A percentile compares a stretch with the other conserved stretches of the same genome.
phyloP scores from a whole-genome alignment of 495 filamentous ascomycete species.

The Talaromyces nanjingensis region DNA sequence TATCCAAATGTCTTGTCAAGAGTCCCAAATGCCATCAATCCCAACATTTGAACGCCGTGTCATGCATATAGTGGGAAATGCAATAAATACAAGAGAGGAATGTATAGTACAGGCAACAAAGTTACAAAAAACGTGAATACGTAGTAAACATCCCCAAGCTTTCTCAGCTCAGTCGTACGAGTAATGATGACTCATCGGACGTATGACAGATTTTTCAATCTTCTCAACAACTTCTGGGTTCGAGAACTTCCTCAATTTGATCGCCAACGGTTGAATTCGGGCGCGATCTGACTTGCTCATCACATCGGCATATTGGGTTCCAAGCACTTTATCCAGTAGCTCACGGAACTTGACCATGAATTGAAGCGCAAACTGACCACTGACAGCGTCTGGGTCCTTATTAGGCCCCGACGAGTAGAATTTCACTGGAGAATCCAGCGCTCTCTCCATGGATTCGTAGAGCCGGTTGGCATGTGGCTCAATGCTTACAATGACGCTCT shows the following conservation, averaged over 20 bases:
- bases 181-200: constrained; percentile 4
- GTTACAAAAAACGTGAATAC: background rate
- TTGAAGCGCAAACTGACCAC: constrained; percentile 16
- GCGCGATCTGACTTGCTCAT: constrained; percentile 23
- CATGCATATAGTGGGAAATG: background rate
- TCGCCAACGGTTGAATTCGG: constrained; percentile 17
- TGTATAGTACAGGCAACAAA: background rate
- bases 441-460: constrained; percentile 21
- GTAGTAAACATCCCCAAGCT: background rate
- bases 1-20: background rate
- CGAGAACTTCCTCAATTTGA: constrained; percentile 27
- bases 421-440: background rate
- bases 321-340: constrained; percentile 26
- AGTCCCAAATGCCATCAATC: background rate
- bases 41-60: background rate
- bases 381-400: constrained; percentile 6
- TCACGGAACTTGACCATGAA: constrained; percentile 20
- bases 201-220: constrained; percentile 7
- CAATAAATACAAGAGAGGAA: background rate
- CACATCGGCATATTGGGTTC: constrained; percentile 15
- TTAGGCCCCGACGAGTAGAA: background rate
- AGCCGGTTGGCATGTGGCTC: constrained; percentile 25
- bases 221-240: constrained; percentile 14
- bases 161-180: background rate
- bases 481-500: constrained; percentile 16